Evolutionary conservation across 106 monocot species (phyloP), one percentile per base, ranked within the genome.

Genomic region (Dactylorhiza incarnata): DNA sequence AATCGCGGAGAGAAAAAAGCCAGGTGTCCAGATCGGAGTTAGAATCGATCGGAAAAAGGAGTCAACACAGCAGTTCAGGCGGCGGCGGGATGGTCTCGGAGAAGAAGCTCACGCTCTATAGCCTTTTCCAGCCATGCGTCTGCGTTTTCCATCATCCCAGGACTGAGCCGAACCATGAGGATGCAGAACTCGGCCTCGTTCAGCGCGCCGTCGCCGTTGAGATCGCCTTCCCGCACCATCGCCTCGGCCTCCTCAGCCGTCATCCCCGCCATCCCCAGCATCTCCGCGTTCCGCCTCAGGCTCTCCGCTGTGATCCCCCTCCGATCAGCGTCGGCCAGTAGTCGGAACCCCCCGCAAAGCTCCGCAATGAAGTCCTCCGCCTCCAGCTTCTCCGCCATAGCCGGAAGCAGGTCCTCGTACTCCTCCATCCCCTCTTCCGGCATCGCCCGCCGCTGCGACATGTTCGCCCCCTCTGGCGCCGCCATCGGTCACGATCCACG

Each of bases 201-300:
- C 25, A 95, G 89, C 10, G 76, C 89, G 9, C 90, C 87, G 23
- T 96, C 90, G 0, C 93, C 90, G 65, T 96, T 90, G 9, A 83
- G 47, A 69, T 93, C 95, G n/a, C 92, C 92, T 17, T 95, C 88
- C 76, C 82, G 22, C 37, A 93, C 90, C 92, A 96, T 96, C 43
- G 56, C 88, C 81, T 61, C 82, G 7, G 92, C 88, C 56, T 93
- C 88, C 75, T 82, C 90, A 58, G 14, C 70, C 26, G 84, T 82
- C 86, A 93, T 90, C 75, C 80, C 86, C 1, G 55, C 81, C 86
- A 89, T 77, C 59, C 95, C 92, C 24, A 95, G 74, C 78, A 81
- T 55, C 50, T 44, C 78, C 23, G 83, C 81, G 70, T 87, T 82
- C 81, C 84, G 63, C 47, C 77, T 55, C 81, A 95, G 78, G 79